Conservation (phyloP, 768 basidiomycete species). For the Auriculariales sp. region DNA sequence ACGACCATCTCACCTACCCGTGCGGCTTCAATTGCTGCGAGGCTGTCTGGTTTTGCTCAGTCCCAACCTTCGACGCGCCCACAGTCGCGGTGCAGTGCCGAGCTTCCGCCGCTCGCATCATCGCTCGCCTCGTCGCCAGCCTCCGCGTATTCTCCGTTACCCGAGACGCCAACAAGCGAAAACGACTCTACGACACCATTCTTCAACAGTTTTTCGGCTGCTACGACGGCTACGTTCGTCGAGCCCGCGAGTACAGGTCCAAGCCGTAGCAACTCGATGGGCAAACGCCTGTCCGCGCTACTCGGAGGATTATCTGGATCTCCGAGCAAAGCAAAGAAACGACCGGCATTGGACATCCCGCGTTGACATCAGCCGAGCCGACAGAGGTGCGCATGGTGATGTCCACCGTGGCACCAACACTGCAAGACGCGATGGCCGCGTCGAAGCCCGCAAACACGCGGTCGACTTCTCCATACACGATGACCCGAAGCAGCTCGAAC, state of each 20-base stretch:
- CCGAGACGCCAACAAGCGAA: neutral
- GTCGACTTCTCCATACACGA: neutral
- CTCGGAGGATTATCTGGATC: too few relatives aligned
- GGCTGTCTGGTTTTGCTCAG: too few relatives aligned
- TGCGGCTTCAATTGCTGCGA: too few relatives aligned
- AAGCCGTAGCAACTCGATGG: neutral
- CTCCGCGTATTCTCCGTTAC: neutral
- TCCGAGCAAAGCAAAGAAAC: neutral
- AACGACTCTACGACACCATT: neutral
- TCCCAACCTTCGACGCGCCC: too few relatives aligned
- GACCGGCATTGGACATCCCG: neutral
- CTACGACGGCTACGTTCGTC: too few relatives aligned
- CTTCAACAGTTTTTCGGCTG: too few relatives aligned
- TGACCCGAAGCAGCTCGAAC: neutral
- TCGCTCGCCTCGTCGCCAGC: neutral
- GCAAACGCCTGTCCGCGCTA: neutral
- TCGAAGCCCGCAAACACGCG: neutral
- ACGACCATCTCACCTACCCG: too few relatives aligned
- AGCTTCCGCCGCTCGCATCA: neutral
- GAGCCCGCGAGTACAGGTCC: too few relatives aligned
- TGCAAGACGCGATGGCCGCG: neutral
- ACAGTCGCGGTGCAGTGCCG: neutral
- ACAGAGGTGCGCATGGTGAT: neutral
- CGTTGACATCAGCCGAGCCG: neutral
- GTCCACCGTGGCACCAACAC: neutral